Evolutionary conservation across 495 filamentous ascomycete species (phyloP).

Genomic region (Cetradonia linearis): DNA sequence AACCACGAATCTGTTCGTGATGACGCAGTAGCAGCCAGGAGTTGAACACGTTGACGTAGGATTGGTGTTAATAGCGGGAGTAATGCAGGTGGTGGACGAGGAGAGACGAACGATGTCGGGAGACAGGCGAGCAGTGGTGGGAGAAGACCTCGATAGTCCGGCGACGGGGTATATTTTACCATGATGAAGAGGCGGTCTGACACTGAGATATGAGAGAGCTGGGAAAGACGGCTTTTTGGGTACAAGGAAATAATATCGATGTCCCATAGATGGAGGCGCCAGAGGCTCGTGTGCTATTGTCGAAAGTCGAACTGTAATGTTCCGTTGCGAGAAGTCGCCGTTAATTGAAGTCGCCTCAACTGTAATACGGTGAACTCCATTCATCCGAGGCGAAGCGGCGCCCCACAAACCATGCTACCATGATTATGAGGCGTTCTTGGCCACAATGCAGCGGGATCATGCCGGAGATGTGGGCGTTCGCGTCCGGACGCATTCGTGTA

Average conservation of each 20-base stretch:
- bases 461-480: background rate
- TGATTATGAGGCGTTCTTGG: background rate
- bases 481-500: background rate
- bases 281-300: background rate
- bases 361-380: conserved; percentile 2
- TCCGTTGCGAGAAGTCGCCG: conserved; percentile 1
- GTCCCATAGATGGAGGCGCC: background rate
- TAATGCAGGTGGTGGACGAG: conserved; percentile 63
- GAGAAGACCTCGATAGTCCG: conserved; percentile 54
- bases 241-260: background rate
- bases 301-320: background rate
- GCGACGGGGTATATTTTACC: conserved; percentile 51
- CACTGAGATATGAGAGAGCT: background rate
- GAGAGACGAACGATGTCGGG: conserved; percentile 72
- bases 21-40: conserved; percentile 48
- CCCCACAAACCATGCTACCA: background rate
- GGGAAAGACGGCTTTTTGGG: background rate
- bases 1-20: conserved; percentile 74
- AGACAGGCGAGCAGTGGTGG: conserved; percentile 74
- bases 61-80: conserved; percentile 82
- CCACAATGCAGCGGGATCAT: background rate
- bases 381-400: conserved; percentile 1
- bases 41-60: conserved; percentile 74
- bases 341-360: background rate
- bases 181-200: conserved; percentile 16